phyloP scores from a whole-genome alignment of 2,329 filamentous ascomycete species.

The Colletotrichum tropicale region DNA sequence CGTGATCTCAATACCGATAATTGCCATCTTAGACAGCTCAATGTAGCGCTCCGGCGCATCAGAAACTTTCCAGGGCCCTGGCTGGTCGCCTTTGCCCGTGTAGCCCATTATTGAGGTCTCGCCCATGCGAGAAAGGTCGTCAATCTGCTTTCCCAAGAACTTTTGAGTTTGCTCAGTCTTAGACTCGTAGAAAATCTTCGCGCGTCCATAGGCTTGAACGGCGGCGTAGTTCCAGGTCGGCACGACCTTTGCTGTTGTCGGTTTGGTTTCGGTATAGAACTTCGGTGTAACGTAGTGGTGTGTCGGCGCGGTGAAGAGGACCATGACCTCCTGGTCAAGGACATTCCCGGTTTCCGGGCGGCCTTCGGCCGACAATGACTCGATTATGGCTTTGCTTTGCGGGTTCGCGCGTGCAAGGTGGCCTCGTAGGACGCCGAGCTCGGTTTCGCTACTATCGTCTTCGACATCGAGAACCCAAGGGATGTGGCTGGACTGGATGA shows the following conservation, averaged over 20 bases:
- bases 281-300: constrained; percentile 73
- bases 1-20: constrained; percentile 65
- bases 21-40: constrained; percentile 60
- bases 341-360: constrained; percentile 20
- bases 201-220: constrained; percentile 66
- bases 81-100: constrained; percentile 36
- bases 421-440: constrained; percentile 56
- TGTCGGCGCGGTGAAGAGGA: constrained; percentile 62
- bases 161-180: constrained; percentile 44
- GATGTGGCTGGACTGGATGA: constrained; percentile 65
- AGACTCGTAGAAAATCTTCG: constrained; percentile 57
- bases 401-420: constrained; percentile 69
- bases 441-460: constrained; percentile 41
- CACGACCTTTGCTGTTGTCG: constrained; percentile 67
- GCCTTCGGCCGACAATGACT: constrained; percentile 34
- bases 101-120: constrained; percentile 64
- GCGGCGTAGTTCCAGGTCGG: constrained; percentile 76
- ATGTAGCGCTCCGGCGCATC: constrained; percentile 64
- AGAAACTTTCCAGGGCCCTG: constrained; percentile 57
- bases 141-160: constrained; percentile 57
- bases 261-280: constrained; percentile 71
- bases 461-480: constrained; percentile 62
- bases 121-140: constrained; percentile 53
- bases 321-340: constrained; percentile 59
- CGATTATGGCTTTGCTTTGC: constrained; percentile 65